Conservation (phyloP, 345 rosid species). For the Citrus medica region DNA sequence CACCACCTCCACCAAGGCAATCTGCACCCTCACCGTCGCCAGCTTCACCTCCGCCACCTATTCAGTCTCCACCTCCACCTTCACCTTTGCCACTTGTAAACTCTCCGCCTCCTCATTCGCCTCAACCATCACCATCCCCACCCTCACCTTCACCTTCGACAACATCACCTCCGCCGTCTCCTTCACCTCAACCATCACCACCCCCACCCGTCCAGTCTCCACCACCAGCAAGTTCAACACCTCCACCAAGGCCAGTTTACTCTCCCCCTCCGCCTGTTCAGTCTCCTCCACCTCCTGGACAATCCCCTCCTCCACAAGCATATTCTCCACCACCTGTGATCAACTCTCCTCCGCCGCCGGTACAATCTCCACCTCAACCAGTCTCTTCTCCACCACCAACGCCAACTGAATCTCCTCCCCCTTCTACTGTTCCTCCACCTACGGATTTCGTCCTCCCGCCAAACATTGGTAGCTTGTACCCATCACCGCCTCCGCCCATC, state of each 20-base stretch:
- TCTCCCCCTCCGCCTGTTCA: conserved; percentile 20
- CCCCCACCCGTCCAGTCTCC: conserved; percentile 18
- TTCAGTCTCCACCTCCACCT: conserved; percentile 5
- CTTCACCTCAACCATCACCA: neutral
- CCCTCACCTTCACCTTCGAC: neutral
- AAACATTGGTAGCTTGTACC: conserved; percentile 53
- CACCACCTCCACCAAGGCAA: neutral
- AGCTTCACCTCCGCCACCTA: conserved; percentile 6
- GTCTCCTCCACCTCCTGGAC: conserved; percentile 22
- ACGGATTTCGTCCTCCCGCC: conserved; percentile 47
- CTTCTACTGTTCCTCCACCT: conserved; percentile 21
- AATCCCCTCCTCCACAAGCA: conserved; percentile 23
- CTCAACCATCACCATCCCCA: neutral
- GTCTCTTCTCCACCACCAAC: neutral
- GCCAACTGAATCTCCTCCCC: neutral
- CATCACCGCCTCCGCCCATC: conserved; percentile 83
- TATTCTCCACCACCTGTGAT: conserved; percentile 16
- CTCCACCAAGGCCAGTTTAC: conserved; percentile 26
- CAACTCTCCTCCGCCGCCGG: conserved; percentile 20
- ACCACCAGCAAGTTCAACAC: conserved; percentile 13
- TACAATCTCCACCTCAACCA: neutral
- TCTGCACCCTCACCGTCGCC: neutral
- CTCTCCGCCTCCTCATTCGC: neutral
- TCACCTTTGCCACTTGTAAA: conserved; percentile 7
- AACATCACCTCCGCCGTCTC: neutral